Percentiles rank a stretch among this genome's conserved stretches.
These are phyloP conservation scores for Kluyveromyces nonfermentans DNA, from an alignment of 805 yeast genomes.

Conservation along the genomic window DNA sequence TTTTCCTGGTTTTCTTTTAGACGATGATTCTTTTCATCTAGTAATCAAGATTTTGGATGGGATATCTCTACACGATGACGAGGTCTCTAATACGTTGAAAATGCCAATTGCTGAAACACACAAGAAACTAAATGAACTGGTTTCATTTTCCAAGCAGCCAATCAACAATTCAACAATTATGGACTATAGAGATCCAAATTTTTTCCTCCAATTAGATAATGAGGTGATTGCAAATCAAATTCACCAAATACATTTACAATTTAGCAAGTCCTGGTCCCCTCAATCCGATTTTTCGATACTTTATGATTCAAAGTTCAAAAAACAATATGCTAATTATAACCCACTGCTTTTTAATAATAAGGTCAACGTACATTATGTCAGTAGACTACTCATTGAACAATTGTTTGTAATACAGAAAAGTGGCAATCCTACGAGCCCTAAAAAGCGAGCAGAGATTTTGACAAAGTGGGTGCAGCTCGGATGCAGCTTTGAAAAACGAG, in stretches of 20 bases:
- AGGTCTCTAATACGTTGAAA: constrained; percentile 45
- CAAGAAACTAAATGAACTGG: constrained; percentile 32
- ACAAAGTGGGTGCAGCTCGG: constrained; percentile 85
- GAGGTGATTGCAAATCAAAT: constrained; percentile 53
- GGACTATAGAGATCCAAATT: constrained; percentile 29
- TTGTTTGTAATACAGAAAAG: constrained; percentile 38
- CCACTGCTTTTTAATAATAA: constrained; percentile 69
- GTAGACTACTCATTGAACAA: constrained; percentile 61
- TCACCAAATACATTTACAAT: constrained; percentile 55
- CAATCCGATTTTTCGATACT: constrained; percentile 67
- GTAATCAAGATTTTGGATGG: constrained; percentile 44
- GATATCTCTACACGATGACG: constrained; percentile 40
- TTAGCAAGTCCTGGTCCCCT: constrained; percentile 69
- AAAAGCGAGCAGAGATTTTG: constrained; percentile 51
- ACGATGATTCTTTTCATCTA: constrained; percentile 49
- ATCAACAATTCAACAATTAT: constrained; percentile 10
- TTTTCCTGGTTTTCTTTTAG: constrained; percentile 63
- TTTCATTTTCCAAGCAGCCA: constrained; percentile 16
- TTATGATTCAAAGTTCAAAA: constrained; percentile 36
- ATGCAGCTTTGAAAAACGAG: constrained; percentile 60
- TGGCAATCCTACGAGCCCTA: constrained; percentile 11
- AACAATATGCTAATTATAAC: constrained; percentile 37
- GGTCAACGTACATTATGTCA: constrained; percentile 65
- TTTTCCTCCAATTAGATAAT: constrained; percentile 47
- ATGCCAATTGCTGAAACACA: constrained; percentile 44